These are phyloP conservation scores for Aspergillus sp. DNA, from an alignment of 2,329 filamentous ascomycete species.

Conservation along the genomic window DNA sequence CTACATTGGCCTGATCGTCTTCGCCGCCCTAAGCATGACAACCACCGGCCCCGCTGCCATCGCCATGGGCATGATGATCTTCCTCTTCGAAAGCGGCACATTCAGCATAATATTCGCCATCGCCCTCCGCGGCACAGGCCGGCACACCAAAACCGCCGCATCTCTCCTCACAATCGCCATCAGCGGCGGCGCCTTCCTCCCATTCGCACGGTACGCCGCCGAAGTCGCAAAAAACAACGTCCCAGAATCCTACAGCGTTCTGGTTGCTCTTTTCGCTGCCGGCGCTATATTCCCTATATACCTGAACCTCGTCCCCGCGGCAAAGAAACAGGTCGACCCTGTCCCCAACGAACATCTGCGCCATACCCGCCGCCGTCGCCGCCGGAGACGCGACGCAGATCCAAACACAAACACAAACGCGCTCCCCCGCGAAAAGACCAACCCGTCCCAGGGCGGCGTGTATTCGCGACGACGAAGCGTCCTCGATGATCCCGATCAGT, in stretches of 20 bases:
- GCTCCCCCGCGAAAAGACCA: conserved; percentile 29
- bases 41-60: conserved; percentile 46
- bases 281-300: conserved; percentile 56
- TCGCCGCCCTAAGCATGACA: conserved; percentile 53
- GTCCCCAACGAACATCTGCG: conserved; percentile 40
- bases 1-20: conserved; percentile 54
- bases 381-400: conserved; percentile 6
- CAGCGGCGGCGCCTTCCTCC: conserved; percentile 54
- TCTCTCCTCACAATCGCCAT: conserved; percentile 56
- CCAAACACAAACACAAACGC: neutral
- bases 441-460: conserved; percentile 29
- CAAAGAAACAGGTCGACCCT: conserved; percentile 53
- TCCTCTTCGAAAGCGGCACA: conserved; percentile 61
- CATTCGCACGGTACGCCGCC: conserved; percentile 54
- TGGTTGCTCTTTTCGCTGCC: conserved; percentile 52
- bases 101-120: conserved; percentile 62
- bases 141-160: conserved; percentile 58
- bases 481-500: conserved; percentile 19
- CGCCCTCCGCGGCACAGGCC: conserved; percentile 57
- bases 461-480: conserved; percentile 31
- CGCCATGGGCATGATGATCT: conserved; percentile 52
- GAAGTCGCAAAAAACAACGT: conserved; percentile 35
- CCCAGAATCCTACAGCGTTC: conserved; percentile 54
- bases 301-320: conserved; percentile 49
- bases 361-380: conserved; percentile 24